phyloP scores from a whole-genome alignment of 2,329 filamentous ascomycete genomes.

The Aureobasidium vineae region DNA sequence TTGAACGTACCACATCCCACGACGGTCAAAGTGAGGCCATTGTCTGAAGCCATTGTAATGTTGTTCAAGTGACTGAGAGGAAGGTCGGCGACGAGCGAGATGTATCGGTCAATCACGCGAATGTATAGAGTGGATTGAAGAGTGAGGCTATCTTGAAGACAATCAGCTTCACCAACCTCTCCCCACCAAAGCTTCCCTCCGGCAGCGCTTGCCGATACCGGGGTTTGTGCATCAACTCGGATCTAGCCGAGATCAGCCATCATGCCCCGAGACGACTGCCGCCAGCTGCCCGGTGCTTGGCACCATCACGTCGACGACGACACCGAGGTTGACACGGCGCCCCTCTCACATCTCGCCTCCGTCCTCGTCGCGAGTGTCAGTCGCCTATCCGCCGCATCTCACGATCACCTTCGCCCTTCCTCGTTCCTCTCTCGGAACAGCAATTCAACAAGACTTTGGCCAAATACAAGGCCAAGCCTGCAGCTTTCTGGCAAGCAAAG shows the following conservation, averaged over 20 bases:
- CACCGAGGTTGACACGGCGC: not conserved
- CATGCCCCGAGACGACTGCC: not conserved
- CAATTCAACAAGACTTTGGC: no score
- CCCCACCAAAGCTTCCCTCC: slow-evolving; percentile 1
- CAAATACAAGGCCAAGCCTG: no score
- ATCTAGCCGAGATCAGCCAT: not conserved
- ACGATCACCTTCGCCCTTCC: not conserved
- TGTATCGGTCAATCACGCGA: not conserved
- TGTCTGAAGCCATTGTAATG: slow-evolving; percentile 37
- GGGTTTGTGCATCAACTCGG: not conserved
- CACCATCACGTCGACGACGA: not conserved
- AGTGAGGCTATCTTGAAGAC: not conserved
- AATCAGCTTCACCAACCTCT: no score
- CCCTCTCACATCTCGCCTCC: not conserved
- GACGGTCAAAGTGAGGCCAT: slow-evolving; percentile 68
- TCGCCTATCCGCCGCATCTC: no score
- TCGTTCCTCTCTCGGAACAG: not conserved
- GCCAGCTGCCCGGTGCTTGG: not conserved
- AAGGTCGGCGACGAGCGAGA: not conserved
- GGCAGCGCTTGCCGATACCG: not conserved
- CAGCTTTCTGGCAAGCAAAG: no score
- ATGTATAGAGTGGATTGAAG: not conserved
- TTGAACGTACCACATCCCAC: slow-evolving; percentile 68
- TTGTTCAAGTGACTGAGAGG: not conserved
- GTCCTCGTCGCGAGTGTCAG: not conserved